Evolutionary conservation across 1,139 yeast genomes (phyloP), one percentile per base, ranked within the genome.

Genomic region (Hyphopichia pseudoburtonii): DNA sequence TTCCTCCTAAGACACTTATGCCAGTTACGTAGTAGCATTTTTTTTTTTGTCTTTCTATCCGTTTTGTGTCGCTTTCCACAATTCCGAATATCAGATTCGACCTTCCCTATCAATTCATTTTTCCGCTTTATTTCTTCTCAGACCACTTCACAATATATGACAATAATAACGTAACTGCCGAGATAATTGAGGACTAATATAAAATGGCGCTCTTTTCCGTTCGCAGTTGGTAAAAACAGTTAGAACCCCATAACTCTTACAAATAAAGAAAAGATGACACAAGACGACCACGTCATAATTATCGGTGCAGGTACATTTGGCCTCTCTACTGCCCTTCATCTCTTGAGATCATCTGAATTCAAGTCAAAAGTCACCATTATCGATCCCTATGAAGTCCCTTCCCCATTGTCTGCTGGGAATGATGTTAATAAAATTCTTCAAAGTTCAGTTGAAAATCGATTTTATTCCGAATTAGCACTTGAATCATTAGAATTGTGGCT

Each of bases 271-370:
- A 7, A 7, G 10, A 21, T 10, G 7, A 21, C 10, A 10, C 7
- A 7, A 7, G 14, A 24, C 12, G 12, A 24, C 7, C n/a, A 17
- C 4, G 35, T 47, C 9, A n/a, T 45, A 15, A 46, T 50, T 26
- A 32, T 57, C 14, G 61, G 61, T 10, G 51, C 52, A 9, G 48
- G 50, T 4, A 37, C 40, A 17, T 44, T 45, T 33, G 50, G 48
- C 8, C 31, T 46, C 10, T 40, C 47, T 17, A 43, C 48, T 14
- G 50, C 41, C 24, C 31, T 41, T 15, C 36, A 42, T n/a, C 32
- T 45, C 19, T 38, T 41, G 15, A 28, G 41, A 19, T 12, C 29
- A 14, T 41, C 40, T 12, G 34, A 40, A 23, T n/a, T n/a, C n/a
- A n/a, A n/a, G n/a, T 30, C 25, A n/a, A 18, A 42, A 17, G 37